Conservation (phyloP, 2,329 filamentous ascomycete genomes). For the Colletotrichum coccodes region DNA sequence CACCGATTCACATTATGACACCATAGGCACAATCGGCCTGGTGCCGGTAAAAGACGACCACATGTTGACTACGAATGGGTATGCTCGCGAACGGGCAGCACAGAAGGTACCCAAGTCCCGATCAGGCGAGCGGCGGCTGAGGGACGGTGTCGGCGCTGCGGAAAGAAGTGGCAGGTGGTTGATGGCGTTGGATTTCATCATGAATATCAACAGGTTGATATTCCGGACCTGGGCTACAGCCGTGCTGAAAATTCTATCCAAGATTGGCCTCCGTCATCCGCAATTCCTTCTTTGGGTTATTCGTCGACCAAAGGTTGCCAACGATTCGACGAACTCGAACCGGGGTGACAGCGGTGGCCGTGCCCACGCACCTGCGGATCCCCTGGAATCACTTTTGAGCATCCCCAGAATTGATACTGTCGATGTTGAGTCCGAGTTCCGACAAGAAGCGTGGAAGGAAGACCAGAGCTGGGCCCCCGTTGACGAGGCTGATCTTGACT, state of each 20-base stretch:
- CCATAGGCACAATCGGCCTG: constrained; percentile 63
- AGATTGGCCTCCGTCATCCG: constrained; percentile 71
- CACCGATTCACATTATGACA: constrained; percentile 60
- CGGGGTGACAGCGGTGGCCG: background rate
- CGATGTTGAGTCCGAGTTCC: constrained; percentile 85
- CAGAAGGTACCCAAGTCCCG: constrained; percentile 63
- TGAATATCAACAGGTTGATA: constrained; percentile 76
- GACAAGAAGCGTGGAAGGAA: constrained; percentile 64
- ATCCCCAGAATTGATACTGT: constrained; percentile 71
- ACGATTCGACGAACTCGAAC: constrained; percentile 24
- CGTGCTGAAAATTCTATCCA: constrained; percentile 62
- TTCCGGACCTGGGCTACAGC: constrained; percentile 67
- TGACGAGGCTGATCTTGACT: constrained; percentile 76
- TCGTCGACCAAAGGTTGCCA: constrained; percentile 45
- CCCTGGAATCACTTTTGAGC: constrained; percentile 48
- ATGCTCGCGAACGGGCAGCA: constrained; percentile 76
- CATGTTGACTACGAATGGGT: constrained; percentile 63
- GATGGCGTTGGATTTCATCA: constrained; percentile 79
- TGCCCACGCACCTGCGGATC: background rate
- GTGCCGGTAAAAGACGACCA: constrained; percentile 63
- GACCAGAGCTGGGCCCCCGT: constrained; percentile 46
- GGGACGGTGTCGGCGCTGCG: constrained; percentile 79
- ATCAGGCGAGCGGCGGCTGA: constrained; percentile 54
- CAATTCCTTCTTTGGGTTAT: constrained; percentile 69
- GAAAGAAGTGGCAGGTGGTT: constrained; percentile 84